Evolutionary conservation across 192 early-diverging fungal species (phyloP).

Genomic region (Coemansia nantahalensis): DNA sequence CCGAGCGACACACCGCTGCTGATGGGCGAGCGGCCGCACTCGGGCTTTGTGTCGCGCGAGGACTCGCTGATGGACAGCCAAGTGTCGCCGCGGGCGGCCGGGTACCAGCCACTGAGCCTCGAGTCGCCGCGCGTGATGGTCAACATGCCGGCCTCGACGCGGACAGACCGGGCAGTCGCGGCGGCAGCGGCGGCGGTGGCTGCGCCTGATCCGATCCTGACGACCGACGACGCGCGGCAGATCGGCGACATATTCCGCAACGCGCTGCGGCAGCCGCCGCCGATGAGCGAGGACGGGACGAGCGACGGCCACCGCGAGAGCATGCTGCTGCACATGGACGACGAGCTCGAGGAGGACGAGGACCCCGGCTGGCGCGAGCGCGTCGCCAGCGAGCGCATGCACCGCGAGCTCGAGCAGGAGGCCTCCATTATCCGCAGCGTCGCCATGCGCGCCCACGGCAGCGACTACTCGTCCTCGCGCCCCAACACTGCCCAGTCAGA

Average conservation of each 20-base stretch:
- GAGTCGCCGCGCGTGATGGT: conserved; percentile 47
- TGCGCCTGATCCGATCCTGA: conserved; percentile 22
- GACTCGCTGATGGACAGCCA: conserved; percentile 21
- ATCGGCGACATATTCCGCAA: conserved; percentile 53
- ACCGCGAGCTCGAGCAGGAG: conserved; percentile 44
- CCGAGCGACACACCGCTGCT: conserved; percentile 44
- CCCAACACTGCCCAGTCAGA: conserved; percentile 19
- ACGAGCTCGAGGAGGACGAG: conserved; percentile 26
- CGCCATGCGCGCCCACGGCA: conserved; percentile 44
- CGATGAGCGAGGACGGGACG: conserved; percentile 31
- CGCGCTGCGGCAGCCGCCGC: conserved; percentile 49
- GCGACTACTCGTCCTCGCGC: conserved; percentile 42
- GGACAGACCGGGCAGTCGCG: conserved; percentile 4
- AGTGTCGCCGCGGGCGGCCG: conserved; percentile 9
- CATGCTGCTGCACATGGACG: conserved; percentile 16
- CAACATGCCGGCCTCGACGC: conserved; percentile 41
- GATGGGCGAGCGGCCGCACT: conserved; percentile 30
- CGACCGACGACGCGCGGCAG: conserved; percentile 42
- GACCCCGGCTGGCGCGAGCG: conserved; percentile 50
- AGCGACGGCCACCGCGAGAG: conserved; percentile 16
- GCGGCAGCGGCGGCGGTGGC: conserved; percentile 1
- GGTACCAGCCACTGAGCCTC: conserved; percentile 35
- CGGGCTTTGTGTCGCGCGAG: conserved; percentile 40
- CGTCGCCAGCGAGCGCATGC: conserved; percentile 53
- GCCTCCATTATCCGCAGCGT: conserved; percentile 44